Percentiles rank a stretch among this genome's conserved stretches.
Evolutionary conservation across 2,329 filamentous ascomycete species (phyloP).

Genomic region (Orbilia oligospora): DNA sequence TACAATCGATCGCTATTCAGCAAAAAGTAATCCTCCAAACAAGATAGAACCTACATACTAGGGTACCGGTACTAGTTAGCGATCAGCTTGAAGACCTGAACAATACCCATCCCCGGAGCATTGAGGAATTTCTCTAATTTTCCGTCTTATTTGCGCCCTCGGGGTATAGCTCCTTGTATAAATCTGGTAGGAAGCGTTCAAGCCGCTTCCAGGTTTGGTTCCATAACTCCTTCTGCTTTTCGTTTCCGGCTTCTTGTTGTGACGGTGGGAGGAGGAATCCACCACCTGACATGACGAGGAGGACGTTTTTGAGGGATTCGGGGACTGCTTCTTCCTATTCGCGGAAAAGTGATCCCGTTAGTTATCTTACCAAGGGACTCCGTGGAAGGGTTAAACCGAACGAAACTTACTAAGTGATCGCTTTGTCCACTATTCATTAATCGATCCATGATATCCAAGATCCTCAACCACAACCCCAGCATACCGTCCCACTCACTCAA

Average conservation of each 20-base stretch:
- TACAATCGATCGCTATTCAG: slow-evolving; percentile 25
- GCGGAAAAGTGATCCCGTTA: slow-evolving; percentile 36
- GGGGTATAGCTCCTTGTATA: slow-evolving; percentile 61
- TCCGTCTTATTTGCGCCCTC: slow-evolving; percentile 19
- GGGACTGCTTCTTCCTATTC: slow-evolving; percentile 90
- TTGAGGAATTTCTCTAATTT: slow-evolving; percentile 14
- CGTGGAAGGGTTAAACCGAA: background rate
- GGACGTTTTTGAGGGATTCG: slow-evolving; percentile 94
- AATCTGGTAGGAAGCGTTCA: slow-evolving; percentile 64
- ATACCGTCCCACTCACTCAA: slow-evolving; percentile 89
- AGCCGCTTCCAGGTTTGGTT: slow-evolving; percentile 64
- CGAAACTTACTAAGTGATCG: slow-evolving; percentile 80
- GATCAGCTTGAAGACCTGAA: background rate
- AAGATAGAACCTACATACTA: background rate
- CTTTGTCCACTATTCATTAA: slow-evolving; percentile 96
- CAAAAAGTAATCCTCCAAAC: background rate
- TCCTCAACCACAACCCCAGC: slow-evolving; percentile 90
- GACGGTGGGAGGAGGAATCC: slow-evolving; percentile 83
- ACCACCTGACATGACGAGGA: slow-evolving; percentile 93
- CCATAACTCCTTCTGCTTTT: slow-evolving; percentile 65
- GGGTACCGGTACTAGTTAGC: background rate
- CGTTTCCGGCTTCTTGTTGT: slow-evolving; percentile 70
- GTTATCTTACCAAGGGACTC: background rate
- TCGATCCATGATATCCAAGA: slow-evolving; percentile 93
- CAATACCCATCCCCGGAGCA: slow-evolving; percentile 5